Conservation (phyloP, 2,329 filamentous ascomycete species). For the Stagonosporopsis rhizophila region DNA sequence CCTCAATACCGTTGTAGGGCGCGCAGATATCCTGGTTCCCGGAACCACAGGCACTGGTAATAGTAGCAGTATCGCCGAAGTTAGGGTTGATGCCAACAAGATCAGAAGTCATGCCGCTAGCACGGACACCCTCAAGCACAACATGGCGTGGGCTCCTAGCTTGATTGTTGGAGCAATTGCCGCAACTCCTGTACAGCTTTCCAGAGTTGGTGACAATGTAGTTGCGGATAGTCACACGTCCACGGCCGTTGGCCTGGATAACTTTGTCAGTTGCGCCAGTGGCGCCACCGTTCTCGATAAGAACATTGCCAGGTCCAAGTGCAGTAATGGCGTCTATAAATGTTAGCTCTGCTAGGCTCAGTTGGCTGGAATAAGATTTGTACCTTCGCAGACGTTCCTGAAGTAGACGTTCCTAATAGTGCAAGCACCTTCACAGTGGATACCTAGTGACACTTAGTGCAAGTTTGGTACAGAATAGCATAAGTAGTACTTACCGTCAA, state of each 20-base stretch:
- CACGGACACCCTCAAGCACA: constrained; percentile 48
- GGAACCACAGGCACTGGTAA: constrained; percentile 47
- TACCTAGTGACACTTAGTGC: background rate
- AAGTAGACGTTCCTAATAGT: constrained; percentile 39
- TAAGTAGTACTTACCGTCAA: constrained; percentile 47
- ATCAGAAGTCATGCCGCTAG: constrained; percentile 41
- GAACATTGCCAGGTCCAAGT: constrained; percentile 27
- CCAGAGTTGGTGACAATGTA: constrained; percentile 51
- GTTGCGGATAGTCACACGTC: constrained; percentile 23
- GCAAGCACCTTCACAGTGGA: constrained; percentile 57
- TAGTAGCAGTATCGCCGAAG: constrained; percentile 54
- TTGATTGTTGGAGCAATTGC: constrained; percentile 47
- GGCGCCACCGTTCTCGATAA: constrained; percentile 46
- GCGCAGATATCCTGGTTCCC: constrained; percentile 11
- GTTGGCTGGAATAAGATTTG: background rate
- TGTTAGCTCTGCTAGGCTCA: background rate
- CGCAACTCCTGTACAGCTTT: constrained; percentile 44
- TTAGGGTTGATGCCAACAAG: constrained; percentile 56
- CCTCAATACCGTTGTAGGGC: background rate
- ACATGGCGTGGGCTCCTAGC: constrained; percentile 49
- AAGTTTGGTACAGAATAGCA: background rate
- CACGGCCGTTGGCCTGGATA: constrained; percentile 41
- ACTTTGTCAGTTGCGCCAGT: constrained; percentile 37
- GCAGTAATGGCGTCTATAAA: constrained; percentile 24
- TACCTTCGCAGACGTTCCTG: constrained; percentile 30